Evolutionary conservation across 805 yeast genomes (phyloP).

Genomic region (Torulaspora indica): DNA sequence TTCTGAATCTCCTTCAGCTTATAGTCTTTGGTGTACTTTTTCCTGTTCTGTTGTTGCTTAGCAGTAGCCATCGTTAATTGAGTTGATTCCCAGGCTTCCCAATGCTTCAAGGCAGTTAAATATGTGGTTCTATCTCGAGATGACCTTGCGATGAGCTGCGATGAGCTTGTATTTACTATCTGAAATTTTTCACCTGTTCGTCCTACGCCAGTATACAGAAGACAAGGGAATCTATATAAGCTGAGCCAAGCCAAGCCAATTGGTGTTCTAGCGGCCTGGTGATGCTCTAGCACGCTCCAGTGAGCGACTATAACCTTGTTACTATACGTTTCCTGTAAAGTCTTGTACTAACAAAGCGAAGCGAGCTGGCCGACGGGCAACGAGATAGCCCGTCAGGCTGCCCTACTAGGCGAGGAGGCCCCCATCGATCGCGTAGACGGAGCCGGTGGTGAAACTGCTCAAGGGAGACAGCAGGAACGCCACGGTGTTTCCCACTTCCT

Average conservation of each 20-base stretch:
- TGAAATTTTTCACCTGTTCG: constrained; percentile 7
- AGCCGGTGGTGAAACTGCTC: constrained; percentile 1
- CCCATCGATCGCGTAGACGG: background rate
- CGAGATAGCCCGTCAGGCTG: background rate
- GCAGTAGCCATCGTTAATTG: constrained; percentile 21
- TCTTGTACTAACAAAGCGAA: background rate
- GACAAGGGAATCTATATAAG: too few relatives aligned
- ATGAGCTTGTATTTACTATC: background rate
- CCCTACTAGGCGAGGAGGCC: background rate
- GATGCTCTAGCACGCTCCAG: background rate
- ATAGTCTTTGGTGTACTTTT: constrained; percentile 39
- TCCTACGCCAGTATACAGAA: background rate
- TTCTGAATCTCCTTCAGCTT: constrained; percentile 63
- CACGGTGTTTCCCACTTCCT: constrained; percentile 1
- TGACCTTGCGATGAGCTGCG: constrained; percentile 4
- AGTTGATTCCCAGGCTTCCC: too few relatives aligned
- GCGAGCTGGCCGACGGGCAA: too few relatives aligned
- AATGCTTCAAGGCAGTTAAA: too few relatives aligned
- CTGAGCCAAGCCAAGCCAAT: too few relatives aligned
- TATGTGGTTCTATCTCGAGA: background rate
- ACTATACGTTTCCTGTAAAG: background rate
- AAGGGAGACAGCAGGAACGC: background rate
- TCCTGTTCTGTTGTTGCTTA: constrained; percentile 27
- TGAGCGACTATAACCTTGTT: background rate
- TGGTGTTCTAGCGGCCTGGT: background rate